These are phyloP conservation scores for Vitis labrusca DNA, from an alignment of 164 flowering plant genomes.

Conservation along the genomic window DNA sequence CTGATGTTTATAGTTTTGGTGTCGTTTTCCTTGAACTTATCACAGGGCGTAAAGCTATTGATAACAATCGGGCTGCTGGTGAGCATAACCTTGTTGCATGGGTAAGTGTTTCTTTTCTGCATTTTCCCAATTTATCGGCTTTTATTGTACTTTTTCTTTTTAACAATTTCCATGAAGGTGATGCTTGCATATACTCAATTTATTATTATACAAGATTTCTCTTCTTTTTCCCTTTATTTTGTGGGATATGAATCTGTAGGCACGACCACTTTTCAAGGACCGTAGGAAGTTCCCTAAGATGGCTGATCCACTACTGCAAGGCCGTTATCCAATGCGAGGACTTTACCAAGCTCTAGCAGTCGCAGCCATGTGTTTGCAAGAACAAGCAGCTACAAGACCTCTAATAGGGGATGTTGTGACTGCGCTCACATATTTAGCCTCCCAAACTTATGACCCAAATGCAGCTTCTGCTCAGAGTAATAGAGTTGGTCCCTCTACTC, in stretches of 20 bases:
- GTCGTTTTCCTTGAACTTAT: conserved; percentile 89
- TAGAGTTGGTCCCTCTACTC: conserved; percentile 56
- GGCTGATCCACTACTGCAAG: conserved; percentile 86
- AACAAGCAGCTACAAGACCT: conserved; percentile 93
- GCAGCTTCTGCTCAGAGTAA: conserved; percentile 45
- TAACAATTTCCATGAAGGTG: too few species aligned
- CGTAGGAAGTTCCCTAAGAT: conserved; percentile 88
- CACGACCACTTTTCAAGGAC: conserved; percentile 89
- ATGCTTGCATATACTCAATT: neutral
- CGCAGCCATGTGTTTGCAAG: conserved; percentile 95
- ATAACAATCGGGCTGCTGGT: conserved; percentile 59
- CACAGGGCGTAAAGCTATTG: conserved; percentile 89
- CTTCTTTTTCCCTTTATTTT: conserved; percentile 2
- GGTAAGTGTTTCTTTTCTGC: conserved; percentile 40
- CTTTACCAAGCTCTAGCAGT: conserved; percentile 94
- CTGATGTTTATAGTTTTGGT: conserved; percentile 93
- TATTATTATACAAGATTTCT: neutral
- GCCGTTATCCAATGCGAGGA: conserved; percentile 84
- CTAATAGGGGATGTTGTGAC: conserved; percentile 93
- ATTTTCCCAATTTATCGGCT: neutral
- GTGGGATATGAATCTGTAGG: conserved; percentile 45
- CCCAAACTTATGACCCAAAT: conserved; percentile 82
- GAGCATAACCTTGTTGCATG: conserved; percentile 94
- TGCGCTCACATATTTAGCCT: conserved; percentile 83
- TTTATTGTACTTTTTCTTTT: neutral